Conservation (phyloP, 2,329 filamentous ascomycete species). For the Trichoderma aggressivum region DNA sequence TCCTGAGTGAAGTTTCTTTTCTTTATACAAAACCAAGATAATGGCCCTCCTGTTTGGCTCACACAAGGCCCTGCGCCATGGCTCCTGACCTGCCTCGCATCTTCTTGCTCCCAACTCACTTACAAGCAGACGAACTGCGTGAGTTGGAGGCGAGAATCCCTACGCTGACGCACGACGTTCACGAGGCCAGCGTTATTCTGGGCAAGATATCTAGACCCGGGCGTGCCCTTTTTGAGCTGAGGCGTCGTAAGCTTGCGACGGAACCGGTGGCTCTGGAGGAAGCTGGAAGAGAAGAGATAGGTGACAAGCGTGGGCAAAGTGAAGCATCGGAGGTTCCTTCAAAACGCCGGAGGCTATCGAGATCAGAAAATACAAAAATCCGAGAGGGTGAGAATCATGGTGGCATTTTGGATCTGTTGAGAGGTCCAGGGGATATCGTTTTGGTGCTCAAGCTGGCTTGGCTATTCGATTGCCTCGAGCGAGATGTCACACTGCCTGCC, state of each 20-base stretch:
- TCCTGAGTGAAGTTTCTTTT: not conserved
- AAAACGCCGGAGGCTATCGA: constrained; percentile 24
- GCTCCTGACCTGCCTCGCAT: constrained; percentile 54
- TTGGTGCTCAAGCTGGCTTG: constrained; percentile 58
- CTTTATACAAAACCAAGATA: not conserved
- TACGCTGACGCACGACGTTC: constrained; percentile 65
- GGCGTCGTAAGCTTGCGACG: constrained; percentile 60
- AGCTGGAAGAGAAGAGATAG: not conserved
- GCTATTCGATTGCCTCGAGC: constrained; percentile 52
- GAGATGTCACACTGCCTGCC: constrained; percentile 44
- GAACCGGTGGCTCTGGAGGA: constrained; percentile 34
- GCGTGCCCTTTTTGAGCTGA: constrained; percentile 74
- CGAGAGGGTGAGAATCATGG: not conserved
- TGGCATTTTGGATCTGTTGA: not conserved
- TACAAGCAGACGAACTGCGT: constrained; percentile 61
- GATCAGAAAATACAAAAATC: not conserved
- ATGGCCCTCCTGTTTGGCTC: not conserved
- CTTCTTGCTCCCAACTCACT: constrained; percentile 69
- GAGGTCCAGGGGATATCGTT: constrained; percentile 30
- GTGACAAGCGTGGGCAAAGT: not conserved
- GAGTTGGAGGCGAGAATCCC: constrained; percentile 62
- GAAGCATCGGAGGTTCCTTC: not conserved
- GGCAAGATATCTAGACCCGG: constrained; percentile 68
- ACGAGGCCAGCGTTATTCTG: constrained; percentile 70
- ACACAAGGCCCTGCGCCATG: constrained; percentile 22